Evolutionary conservation across 805 yeast genomes (phyloP), one percentile per base, ranked within the genome.

Genomic region (Ogataea neopini): DNA sequence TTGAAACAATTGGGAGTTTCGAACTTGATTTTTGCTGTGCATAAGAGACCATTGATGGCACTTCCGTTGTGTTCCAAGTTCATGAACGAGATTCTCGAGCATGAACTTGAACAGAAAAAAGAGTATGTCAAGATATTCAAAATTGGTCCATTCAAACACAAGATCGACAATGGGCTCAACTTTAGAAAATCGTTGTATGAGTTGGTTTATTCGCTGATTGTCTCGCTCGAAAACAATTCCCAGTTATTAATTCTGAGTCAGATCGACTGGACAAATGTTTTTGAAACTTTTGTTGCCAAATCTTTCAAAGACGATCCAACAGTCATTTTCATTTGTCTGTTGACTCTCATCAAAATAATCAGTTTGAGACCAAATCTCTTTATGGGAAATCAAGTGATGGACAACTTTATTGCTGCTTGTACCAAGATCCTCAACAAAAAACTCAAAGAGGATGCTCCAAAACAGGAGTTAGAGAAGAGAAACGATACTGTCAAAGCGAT

Each of bases 101-200:
- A 65, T 4, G 88, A 86, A 58, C 71, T 86, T 39, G 67, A 66
- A 10, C 72, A 83, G 1, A 77, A 77, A 53, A 76, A 74, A 26
- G 76, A 78, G 47, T 82, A 79, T 57, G 78, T 84, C 38, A 82
- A 82, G 45, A 70, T 75, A 15, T 83, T 88, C 28, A 85, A 84
- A 40, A 87, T 89, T 80, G 96, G 96, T 1, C 95, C 96, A 0
- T 88, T 85, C 71, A 87, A 86, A 60, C 91, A 87, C 61, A 81
- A 82, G 51, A 77, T 87, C 33, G 96, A 88, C 58, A 84, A 83
- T 54, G 94, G 90, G 0, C 70, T 86, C 33, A 88, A 82, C 49
- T 78, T 81, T 49, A 74, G 96, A 45, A 86, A 86, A 60, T 76
- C 85, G 32, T 73, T 86, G 6, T 86, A 83, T 62, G 96, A 88